phyloP scores from a whole-genome alignment of 78 protist species.

The Isochrysis galbana region DNA sequence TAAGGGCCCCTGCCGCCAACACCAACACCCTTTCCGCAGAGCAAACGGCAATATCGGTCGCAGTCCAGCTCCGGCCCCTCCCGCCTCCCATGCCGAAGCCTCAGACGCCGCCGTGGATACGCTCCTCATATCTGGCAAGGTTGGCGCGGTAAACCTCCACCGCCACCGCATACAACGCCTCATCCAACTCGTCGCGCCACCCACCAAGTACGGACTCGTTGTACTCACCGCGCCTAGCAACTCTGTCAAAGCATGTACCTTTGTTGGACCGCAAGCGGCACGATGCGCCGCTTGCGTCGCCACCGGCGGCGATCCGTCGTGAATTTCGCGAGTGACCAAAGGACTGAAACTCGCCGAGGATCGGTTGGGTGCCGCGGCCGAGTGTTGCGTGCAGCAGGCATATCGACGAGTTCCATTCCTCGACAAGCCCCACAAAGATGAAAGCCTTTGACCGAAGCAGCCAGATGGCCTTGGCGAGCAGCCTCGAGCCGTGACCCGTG shows the following conservation, averaged over 20 bases:
- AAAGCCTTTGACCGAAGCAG: neutral
- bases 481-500: no score
- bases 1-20: no score
- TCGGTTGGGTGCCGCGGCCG: neutral
- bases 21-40: no score
- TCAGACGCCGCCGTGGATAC: no score
- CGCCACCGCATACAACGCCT: neutral
- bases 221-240: no score
- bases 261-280: neutral
- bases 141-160: no score
- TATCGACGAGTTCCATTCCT: neutral
- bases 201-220: neutral
- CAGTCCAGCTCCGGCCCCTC: no score
- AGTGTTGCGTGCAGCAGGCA: neutral
- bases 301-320: neutral
- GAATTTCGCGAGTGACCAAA: slow-evolving; percentile 7
- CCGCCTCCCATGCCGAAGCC: no score
- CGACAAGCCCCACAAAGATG: neutral
- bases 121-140: no score
- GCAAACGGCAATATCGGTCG: no score
- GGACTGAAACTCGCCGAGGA: neutral
- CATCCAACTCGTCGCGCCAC: neutral
- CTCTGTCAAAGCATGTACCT: neutral
- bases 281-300: no score
- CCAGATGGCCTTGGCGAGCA: neutral